Evolutionary conservation across 2,329 filamentous ascomycete genomes (phyloP).

Genomic region (Talaromyces sp.): DNA sequence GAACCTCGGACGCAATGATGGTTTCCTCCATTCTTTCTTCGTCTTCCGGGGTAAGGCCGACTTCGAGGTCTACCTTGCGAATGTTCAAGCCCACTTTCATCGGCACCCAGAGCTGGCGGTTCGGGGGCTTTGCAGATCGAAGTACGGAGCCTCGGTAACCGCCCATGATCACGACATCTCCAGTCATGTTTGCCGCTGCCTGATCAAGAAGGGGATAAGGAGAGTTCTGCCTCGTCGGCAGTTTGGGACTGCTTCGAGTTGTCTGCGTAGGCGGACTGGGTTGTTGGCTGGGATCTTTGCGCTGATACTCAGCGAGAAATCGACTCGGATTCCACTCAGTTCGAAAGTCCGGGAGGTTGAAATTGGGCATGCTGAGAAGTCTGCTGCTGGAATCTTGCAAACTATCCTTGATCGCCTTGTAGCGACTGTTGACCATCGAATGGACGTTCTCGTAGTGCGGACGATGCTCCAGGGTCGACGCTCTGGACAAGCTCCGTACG

Average conservation of each 20-base stretch:
- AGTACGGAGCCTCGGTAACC: slow-evolving; percentile 89
- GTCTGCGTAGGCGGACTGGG: slow-evolving; percentile 1
- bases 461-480: slow-evolving; percentile 81
- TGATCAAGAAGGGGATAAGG: slow-evolving; percentile 48
- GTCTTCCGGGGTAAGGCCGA: slow-evolving; percentile 74
- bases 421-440: slow-evolving; percentile 79
- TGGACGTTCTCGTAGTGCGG: slow-evolving; percentile 72
- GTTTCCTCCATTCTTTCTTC: slow-evolving; percentile 76
- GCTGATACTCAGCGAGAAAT: slow-evolving; percentile 24
- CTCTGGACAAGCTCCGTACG: slow-evolving; percentile 67
- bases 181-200: slow-evolving; percentile 65
- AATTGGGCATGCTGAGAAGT: slow-evolving; percentile 45
- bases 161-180: slow-evolving; percentile 82
- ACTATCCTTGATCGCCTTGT: slow-evolving; percentile 87
- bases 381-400: slow-evolving; percentile 76
- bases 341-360: slow-evolving; percentile 36
- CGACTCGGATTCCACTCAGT: slow-evolving; percentile 31
- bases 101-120: slow-evolving; percentile 89
- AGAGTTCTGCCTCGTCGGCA: slow-evolving; percentile 22
- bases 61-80: slow-evolving; percentile 83
- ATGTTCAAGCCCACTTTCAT: slow-evolving; percentile 90
- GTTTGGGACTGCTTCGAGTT: slow-evolving; percentile 7
- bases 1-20: slow-evolving; percentile 82
- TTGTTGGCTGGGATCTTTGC: slow-evolving; percentile 12
- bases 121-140: slow-evolving; percentile 72